These are phyloP conservation scores for Stropharia rugosoannulata DNA, from an alignment of 768 basidiomycete genomes.

Conservation along the genomic window DNA sequence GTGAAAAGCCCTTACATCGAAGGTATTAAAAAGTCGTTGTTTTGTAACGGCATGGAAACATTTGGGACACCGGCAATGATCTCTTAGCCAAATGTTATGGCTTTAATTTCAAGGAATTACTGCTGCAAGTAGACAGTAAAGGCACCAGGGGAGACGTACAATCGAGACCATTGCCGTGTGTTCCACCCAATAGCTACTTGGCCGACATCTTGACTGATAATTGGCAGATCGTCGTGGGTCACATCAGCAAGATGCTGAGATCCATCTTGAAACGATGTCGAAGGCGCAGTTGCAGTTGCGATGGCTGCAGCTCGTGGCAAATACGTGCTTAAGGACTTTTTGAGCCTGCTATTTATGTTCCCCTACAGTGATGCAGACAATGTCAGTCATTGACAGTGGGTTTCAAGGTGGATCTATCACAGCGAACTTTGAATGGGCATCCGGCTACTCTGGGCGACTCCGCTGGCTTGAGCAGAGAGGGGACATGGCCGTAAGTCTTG, in stretches of 20 bases:
- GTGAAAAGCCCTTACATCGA: conserved; percentile 49
- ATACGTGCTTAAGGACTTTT: conserved; percentile 2
- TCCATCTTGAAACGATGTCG: conserved; percentile 12
- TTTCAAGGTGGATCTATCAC: not conserved
- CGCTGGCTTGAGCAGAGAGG: not conserved
- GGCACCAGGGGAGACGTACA: conserved; percentile 47
- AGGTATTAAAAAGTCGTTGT: conserved; percentile 87
- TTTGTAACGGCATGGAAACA: conserved; percentile 90
- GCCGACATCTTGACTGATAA: conserved; percentile 52
- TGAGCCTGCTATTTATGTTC: not conserved
- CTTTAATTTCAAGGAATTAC: conserved; percentile 37
- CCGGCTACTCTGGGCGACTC: not conserved
- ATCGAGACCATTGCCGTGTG: conserved; percentile 68
- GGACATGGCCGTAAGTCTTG: not conserved
- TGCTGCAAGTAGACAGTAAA: not conserved
- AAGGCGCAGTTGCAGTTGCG: conserved; percentile 16
- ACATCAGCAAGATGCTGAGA: conserved; percentile 23
- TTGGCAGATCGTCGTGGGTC: conserved; percentile 44
- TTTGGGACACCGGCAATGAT: conserved; percentile 86
- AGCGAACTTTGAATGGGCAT: not conserved
- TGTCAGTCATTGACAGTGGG: not conserved
- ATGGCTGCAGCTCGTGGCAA: conserved; percentile 6
- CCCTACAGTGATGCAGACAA: not conserved
- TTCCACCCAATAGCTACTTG: conserved; percentile 77
- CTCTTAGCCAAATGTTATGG: conserved; percentile 88